Conservation (phyloP, 345 rosid genomes). For the Citrus sp. region DNA sequence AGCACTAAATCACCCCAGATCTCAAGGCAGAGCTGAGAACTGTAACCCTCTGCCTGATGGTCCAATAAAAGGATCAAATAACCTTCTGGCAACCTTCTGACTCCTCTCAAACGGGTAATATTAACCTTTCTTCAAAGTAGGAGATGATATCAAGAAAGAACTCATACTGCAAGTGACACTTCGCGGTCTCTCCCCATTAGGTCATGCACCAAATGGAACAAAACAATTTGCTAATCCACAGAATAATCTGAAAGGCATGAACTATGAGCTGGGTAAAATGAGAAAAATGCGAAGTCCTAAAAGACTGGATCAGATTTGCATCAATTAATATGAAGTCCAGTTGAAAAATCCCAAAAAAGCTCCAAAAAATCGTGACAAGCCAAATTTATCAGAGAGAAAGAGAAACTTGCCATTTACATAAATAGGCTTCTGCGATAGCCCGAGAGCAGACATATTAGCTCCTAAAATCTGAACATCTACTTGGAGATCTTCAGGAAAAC, state of each 20-base stretch:
- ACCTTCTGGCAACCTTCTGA: not conserved
- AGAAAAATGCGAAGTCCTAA: not conserved
- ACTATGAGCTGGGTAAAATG: not conserved
- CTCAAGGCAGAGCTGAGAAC: not conserved
- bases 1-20: not conserved
- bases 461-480: constrained; percentile 74
- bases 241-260: not conserved
- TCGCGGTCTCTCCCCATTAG: not conserved
- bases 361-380: not conserved
- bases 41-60: not conserved
- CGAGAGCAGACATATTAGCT: constrained; percentile 96
- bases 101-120: not conserved
- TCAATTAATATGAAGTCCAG: not conserved
- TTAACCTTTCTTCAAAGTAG: not conserved
- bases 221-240: not conserved
- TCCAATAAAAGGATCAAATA: not conserved
- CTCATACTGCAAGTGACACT: not conserved
- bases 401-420: constrained; percentile 53
- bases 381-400: not conserved
- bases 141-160: not conserved
- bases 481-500: constrained; percentile 52
- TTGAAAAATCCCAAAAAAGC: not conserved
- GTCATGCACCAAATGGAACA: not conserved
- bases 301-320: not conserved
- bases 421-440: constrained; percentile 96